Evolutionary conservation across 1,284 basidiomycete genomes (phyloP).

Genomic region (Psilocybe mexicana): DNA sequence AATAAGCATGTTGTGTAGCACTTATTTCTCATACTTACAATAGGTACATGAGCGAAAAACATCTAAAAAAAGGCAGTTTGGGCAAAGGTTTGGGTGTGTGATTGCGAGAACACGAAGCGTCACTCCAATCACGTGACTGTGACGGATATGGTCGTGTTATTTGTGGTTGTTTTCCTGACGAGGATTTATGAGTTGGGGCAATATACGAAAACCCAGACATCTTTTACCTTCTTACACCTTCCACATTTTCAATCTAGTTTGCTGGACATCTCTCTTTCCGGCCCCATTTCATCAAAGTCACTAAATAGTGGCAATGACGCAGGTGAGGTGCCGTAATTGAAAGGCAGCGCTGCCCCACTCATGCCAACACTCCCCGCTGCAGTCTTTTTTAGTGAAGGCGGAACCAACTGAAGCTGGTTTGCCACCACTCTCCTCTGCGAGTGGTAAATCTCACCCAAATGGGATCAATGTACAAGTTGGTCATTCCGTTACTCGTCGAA

Average conservation of each 20-base stretch:
- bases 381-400: constrained; percentile 28
- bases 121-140: constrained; percentile 5
- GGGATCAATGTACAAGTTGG: not conserved
- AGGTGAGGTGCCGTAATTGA: not conserved
- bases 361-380: not conserved
- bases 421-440: not conserved
- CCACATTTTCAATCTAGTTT: not conserved
- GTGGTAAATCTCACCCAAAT: not conserved
- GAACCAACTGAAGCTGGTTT: constrained; percentile 29
- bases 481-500: not conserved
- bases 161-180: constrained; percentile 12
- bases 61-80: no score
- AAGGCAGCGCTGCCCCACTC: no score
- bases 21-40: no score
- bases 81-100: no score
- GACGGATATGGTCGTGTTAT: constrained; percentile 6
- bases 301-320: not conserved
- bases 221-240: not conserved
- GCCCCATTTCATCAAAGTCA: no score
- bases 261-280: no score
- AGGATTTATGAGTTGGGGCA: no score
- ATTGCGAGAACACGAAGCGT: constrained; percentile 12
- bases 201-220: not conserved
- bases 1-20: no score
- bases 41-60: no score